A percentile compares a stretch with the other conserved stretches of the same genome.
These are phyloP conservation scores for Nadsonia commutata DNA, from an alignment of 1,139 yeast genomes.

Conservation along the genomic window DNA sequence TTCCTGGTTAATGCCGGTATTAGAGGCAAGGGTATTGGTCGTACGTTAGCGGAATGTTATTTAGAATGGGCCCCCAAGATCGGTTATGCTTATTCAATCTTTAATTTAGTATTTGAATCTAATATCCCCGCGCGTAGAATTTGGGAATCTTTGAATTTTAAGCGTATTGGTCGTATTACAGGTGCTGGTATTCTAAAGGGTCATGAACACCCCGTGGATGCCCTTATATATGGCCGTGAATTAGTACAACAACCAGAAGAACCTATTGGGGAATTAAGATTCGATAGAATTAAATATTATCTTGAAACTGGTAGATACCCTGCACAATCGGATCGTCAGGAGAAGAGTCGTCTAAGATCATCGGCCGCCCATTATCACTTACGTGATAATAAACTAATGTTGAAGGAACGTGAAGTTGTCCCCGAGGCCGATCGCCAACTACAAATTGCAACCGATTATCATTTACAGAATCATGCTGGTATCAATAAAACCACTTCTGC, in stretches of 20 bases:
- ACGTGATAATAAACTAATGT: slow-evolving; percentile 54
- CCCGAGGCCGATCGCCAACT: slow-evolving; percentile 61
- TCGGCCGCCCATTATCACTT: slow-evolving; percentile 67
- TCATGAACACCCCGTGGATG: slow-evolving; percentile 69
- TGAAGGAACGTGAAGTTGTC: slow-evolving; percentile 72
- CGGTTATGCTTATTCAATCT: slow-evolving; percentile 73
- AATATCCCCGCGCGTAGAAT: slow-evolving; percentile 70
- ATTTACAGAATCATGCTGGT: slow-evolving; percentile 65
- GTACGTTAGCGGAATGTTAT: slow-evolving; percentile 67
- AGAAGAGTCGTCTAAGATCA: slow-evolving; percentile 70
- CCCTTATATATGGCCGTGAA: slow-evolving; percentile 53
- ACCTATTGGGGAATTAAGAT: slow-evolving; percentile 42
- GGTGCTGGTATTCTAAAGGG: slow-evolving; percentile 83
- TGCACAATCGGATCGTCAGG: slow-evolving; percentile 63
- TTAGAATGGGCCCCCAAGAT: slow-evolving; percentile 82
- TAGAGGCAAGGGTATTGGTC: slow-evolving; percentile 86
- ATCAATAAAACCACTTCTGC: slow-evolving; percentile 74
- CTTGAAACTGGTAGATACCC: slow-evolving; percentile 82
- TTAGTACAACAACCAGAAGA: slow-evolving; percentile 36
- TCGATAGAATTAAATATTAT: slow-evolving; percentile 66
- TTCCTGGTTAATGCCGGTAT: slow-evolving; percentile 86
- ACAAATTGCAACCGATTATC: slow-evolving; percentile 59
- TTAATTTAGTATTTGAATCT: slow-evolving; percentile 79
- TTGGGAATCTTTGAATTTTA: slow-evolving; percentile 67
- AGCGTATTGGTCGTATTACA: slow-evolving; percentile 60